Percentiles rank a stretch among this genome's conserved stretches.
These are phyloP conservation scores for Pleurotus sapidus DNA, from an alignment of 768 basidiomycete genomes.

Conservation along the genomic window DNA sequence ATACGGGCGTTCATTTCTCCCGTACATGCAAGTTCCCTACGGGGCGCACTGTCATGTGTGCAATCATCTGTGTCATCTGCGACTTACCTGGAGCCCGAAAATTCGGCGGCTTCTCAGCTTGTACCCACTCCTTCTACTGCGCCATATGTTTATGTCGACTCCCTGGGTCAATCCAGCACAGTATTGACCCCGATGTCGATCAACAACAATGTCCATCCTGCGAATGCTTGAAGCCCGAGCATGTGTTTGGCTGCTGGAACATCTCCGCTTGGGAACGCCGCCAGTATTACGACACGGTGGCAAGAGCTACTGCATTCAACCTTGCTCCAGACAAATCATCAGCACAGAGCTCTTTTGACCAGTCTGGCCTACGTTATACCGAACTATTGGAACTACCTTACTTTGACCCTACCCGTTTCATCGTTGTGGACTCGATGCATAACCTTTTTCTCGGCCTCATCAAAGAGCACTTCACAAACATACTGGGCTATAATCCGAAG, in stretches of 20 bases:
- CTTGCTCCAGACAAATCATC: constrained; percentile 4
- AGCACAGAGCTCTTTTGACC: constrained; percentile 16
- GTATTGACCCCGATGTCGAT: neutral
- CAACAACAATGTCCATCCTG: neutral
- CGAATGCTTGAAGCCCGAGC: neutral
- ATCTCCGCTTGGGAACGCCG: constrained; percentile 13
- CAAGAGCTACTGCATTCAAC: constrained; percentile 13
- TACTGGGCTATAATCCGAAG: constrained; percentile 2
- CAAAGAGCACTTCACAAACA: neutral
- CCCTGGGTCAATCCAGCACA: neutral
- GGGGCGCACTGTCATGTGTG: constrained; percentile 19
- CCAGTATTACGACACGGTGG: constrained; percentile 6
- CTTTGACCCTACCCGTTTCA: constrained; percentile 17
- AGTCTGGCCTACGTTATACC: constrained; percentile 12
- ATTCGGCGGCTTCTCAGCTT: constrained; percentile 14
- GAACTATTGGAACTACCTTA: constrained; percentile 19
- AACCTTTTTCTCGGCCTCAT: constrained; percentile 5
- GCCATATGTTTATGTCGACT: constrained; percentile 11
- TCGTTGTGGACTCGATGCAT: constrained; percentile 16
- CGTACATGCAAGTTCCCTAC: constrained; percentile 11
- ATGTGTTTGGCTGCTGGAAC: constrained; percentile 8
- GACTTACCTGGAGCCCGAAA: constrained; percentile 33
- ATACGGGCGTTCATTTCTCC: constrained; percentile 23
- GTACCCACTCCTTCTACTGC: constrained; percentile 15
- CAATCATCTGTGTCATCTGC: constrained; percentile 25